Conservation (phyloP, 2,329 filamentous ascomycete genomes). For the Orbilia quercus region DNA sequence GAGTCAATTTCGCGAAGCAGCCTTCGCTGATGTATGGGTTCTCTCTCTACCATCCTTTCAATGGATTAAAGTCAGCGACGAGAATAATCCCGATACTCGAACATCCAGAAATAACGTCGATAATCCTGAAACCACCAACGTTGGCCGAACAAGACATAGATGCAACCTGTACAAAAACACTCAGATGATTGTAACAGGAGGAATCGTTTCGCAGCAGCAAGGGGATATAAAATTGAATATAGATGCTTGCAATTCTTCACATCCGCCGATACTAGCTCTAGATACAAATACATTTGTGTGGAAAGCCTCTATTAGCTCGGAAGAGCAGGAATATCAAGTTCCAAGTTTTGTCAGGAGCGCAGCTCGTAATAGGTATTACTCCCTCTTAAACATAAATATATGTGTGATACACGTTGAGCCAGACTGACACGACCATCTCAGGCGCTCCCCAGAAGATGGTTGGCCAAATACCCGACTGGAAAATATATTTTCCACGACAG, state of each 20-base stretch:
- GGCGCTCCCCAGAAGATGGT: conserved; percentile 1
- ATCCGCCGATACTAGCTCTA: conserved; percentile 26
- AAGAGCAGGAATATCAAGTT: conserved; percentile 20
- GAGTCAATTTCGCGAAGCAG: not conserved
- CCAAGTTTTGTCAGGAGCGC: conserved; percentile 14
- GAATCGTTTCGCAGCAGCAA: conserved; percentile 25
- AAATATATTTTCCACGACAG: conserved; percentile 12
- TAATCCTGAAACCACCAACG: not conserved
- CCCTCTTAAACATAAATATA: not conserved
- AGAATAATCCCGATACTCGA: conserved; percentile 38
- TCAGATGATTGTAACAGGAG: conserved; percentile 37
- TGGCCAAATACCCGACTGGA: conserved; percentile 33
- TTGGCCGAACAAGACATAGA: conserved; percentile 31
- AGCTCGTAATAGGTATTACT: conserved; percentile 10
- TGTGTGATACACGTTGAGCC: not conserved
- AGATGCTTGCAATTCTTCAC: conserved; percentile 27
- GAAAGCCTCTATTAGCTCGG: conserved; percentile 26
- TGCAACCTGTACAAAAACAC: conserved; percentile 30
- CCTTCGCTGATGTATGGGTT: conserved; percentile 43
- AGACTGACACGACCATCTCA: not conserved
- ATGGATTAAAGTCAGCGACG: conserved; percentile 39
- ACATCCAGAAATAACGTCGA: conserved; percentile 13
- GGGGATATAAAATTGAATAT: conserved; percentile 24
- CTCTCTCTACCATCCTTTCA: conserved; percentile 55
- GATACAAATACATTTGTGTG: conserved; percentile 33